Evolutionary conservation across 495 filamentous ascomycete species (phyloP), one percentile per base, ranked within the genome.

Genomic region (Geopyxis carbonaria): DNA sequence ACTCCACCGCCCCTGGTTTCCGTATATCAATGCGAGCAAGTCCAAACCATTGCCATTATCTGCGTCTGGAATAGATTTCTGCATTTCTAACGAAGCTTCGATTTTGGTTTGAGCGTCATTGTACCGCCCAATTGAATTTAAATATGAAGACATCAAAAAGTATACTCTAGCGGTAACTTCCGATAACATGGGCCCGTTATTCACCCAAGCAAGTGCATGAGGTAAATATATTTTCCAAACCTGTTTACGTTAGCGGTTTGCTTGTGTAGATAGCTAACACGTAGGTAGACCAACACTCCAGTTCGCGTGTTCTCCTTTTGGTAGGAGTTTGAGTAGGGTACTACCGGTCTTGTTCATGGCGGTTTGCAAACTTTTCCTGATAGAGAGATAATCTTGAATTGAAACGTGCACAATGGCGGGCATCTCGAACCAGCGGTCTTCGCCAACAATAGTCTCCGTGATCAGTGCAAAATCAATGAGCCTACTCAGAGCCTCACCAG

Each of bases 41-140:
- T 52, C 49, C 47, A 57, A 7, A 28, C 25, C 25, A 28, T 28
- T 28, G 13, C 25, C 25, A 28, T 28, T 28, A 7, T 28, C 13
- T 28, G 7, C 25, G 7, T 28, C 7, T 7, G 7, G 7, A 13
- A 28, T 7, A 7, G 25, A 28, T 28, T 28, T 28, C 13, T 13
- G 25, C n/a, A n/a, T n/a, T n/a, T n/a, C 7, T 28, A 28, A 28
- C 7, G 13, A 28, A 13, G 7, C 13, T 13, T 28, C 13, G 25
- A 7, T 13, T 13, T 7, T 28, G 7, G 25, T 7, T 7, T 28
- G 25, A 13, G 13, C 13, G 25, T 7, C 25, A 7, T 28, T 28
- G 7, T 28, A 28, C 25, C 13, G 25, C n/a, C n/a, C n/a, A n/a
- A n/a, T n/a, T n/a, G n/a, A n/a, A n/a, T n/a, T n/a, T n/a, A n/a